Evolutionary conservation across 768 basidiomycete genomes (phyloP).

Genomic region (Tulasnella sp.): DNA sequence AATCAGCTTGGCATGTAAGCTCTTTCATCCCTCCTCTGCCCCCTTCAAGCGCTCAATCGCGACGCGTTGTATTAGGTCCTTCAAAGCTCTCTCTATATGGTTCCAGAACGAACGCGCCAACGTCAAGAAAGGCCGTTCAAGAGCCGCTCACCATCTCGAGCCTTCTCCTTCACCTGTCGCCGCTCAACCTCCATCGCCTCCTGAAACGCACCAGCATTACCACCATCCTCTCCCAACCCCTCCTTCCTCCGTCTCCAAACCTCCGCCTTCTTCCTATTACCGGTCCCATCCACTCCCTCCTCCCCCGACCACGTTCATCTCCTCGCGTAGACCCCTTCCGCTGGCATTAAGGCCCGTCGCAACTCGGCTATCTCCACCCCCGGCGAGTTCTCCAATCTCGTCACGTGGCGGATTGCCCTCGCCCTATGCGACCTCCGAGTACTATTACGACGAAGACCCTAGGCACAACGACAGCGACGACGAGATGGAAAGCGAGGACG

Average conservation of each 20-base stretch:
- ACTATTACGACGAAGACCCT: not conserved
- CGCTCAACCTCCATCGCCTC: conserved; percentile 12
- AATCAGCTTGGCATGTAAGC: conserved; percentile 24
- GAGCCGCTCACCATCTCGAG: not conserved
- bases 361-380: not conserved
- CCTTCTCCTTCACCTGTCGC: not conserved
- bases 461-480: not conserved
- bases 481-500: conserved; percentile 12
- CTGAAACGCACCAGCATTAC: not conserved
- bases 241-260: not conserved
- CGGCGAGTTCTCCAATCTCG: not conserved
- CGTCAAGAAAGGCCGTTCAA: conserved; percentile 28
- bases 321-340: not conserved
- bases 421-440: not conserved
- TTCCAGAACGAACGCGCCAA: conserved; percentile 29
- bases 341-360: not conserved
- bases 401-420: not conserved
- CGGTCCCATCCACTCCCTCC: not conserved
- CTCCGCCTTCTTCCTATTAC: not conserved
- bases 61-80: conserved; percentile 17
- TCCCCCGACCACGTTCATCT: conserved; percentile 2
- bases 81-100: conserved; percentile 26
- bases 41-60: not conserved
- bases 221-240: conserved; percentile 9
- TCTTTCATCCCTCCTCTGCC: not conserved